These are phyloP conservation scores for Alliaria petiolata DNA, from an alignment of 345 rosid species.

Conservation along the genomic window DNA sequence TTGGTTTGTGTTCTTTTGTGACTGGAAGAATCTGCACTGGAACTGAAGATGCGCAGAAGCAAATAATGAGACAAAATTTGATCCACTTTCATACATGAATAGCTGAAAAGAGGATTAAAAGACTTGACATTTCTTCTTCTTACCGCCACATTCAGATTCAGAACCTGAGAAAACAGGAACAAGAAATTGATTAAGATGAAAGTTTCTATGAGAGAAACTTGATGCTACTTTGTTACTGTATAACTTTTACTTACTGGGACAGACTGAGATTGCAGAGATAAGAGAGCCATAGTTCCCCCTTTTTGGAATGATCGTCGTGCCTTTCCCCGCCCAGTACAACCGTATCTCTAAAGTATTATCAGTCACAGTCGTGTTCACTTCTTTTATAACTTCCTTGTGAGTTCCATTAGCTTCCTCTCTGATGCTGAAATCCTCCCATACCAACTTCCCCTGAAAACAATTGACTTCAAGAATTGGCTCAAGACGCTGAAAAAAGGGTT, in stretches of 20 bases:
- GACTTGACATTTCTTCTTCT: background rate
- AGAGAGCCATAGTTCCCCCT: constrained; percentile 62
- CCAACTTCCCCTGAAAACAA: constrained; percentile 44
- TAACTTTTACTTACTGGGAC: constrained; percentile 29
- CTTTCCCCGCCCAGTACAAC: constrained; percentile 68
- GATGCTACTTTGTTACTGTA: background rate
- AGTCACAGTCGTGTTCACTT: constrained; percentile 34
- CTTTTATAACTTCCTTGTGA: constrained; percentile 30
- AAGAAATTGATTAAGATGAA: background rate
- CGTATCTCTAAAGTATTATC: constrained; percentile 48
- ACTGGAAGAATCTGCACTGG: background rate
- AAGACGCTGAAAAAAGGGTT: background rate
- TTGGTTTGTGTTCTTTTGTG: constrained; percentile 3
- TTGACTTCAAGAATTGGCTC: background rate
- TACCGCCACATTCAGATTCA: constrained; percentile 32
- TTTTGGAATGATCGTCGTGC: constrained; percentile 47
- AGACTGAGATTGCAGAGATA: constrained; percentile 59
- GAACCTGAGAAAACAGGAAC: constrained; percentile 23
- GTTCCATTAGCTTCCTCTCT: constrained; percentile 42
- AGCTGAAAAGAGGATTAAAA: background rate
- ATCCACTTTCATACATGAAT: background rate
- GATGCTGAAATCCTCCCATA: constrained; percentile 51
- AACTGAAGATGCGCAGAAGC: background rate
- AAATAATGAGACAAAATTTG: background rate
- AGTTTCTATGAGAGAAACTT: background rate